Evolutionary conservation across 768 basidiomycete species (phyloP).

Genomic region (Rhodocollybia butyracea): DNA sequence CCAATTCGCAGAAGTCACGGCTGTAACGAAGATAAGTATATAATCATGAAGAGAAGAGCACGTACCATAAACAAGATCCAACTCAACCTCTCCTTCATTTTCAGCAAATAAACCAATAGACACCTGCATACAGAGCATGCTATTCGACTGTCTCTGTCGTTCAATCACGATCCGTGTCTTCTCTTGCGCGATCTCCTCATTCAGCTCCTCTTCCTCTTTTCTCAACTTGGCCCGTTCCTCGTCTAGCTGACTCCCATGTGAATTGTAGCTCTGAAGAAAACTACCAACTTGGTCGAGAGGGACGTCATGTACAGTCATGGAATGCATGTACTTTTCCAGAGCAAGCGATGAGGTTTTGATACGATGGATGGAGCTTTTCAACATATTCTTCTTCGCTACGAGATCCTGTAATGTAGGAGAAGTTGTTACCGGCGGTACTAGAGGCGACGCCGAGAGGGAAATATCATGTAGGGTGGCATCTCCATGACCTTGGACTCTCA

Average conservation of each 20-base stretch:
- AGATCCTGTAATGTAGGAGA: slow-evolving; percentile 26
- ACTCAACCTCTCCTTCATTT: slow-evolving; percentile 2
- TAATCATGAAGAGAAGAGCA: background rate
- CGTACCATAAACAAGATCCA: slow-evolving; percentile 11
- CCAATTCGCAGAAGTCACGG: slow-evolving; percentile 35
- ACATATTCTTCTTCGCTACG: slow-evolving; percentile 18
- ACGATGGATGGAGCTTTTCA: slow-evolving; percentile 28
- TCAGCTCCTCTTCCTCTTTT: slow-evolving; percentile 4
- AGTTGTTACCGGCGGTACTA: slow-evolving; percentile 15
- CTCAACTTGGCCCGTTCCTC: background rate
- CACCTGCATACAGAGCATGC: slow-evolving; percentile 2
- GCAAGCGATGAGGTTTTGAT: slow-evolving; percentile 23
- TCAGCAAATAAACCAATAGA: slow-evolving; percentile 8
- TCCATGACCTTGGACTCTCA: slow-evolving; percentile 45
- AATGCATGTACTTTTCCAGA: slow-evolving; percentile 32
- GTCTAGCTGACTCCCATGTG: slow-evolving; percentile 6
- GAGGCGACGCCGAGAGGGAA: slow-evolving; percentile 23
- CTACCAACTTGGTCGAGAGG: slow-evolving; percentile 8
- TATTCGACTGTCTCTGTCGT: background rate
- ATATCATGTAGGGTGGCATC: slow-evolving; percentile 46
- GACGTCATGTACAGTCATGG: slow-evolving; percentile 29
- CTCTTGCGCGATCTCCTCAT: background rate
- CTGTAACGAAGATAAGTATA: slow-evolving; percentile 17
- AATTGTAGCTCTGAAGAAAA: slow-evolving; percentile 1
- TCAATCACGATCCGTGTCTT: background rate